These are phyloP conservation scores for Cornus suecica DNA, from an alignment of 148 eudicot species.

Conservation along the genomic window DNA sequence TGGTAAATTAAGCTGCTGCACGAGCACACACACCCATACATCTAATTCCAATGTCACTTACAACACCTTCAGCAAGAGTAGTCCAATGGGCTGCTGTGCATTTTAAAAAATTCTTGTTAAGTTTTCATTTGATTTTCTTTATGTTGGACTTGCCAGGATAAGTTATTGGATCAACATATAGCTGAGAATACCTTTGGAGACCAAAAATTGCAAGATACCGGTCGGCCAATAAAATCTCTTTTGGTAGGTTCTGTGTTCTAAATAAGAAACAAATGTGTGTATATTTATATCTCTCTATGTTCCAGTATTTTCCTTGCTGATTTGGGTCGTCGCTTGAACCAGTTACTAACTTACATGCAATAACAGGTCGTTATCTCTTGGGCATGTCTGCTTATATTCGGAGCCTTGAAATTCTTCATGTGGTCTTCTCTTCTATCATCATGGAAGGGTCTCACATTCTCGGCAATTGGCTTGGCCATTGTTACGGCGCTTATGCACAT, in stretches of 20 bases:
- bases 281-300: too few species aligned
- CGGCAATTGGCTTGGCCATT: slow-evolving; percentile 43
- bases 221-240: slow-evolving; percentile 76
- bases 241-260: slow-evolving; percentile 41
- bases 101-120: background rate
- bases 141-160: slow-evolving; percentile 47
- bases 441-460: slow-evolving; percentile 72
- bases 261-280: too few species aligned
- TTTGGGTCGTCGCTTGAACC: background rate
- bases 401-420: slow-evolving; percentile 48
- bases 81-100: background rate
- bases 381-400: slow-evolving; percentile 48
- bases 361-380: slow-evolving; percentile 66
- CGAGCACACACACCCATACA: background rate
- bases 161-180: slow-evolving; percentile 69
- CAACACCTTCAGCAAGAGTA: background rate
- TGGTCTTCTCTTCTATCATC: slow-evolving; percentile 70
- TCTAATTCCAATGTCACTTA: background rate
- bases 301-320: background rate
- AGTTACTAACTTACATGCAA: background rate
- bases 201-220: slow-evolving; percentile 41
- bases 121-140: background rate
- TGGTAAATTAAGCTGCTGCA: background rate
- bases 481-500: slow-evolving; percentile 75
- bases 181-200: slow-evolving; percentile 68